phyloP scores from a whole-genome alignment of 495 filamentous ascomycete genomes.

The Articulospora tetracladia region DNA sequence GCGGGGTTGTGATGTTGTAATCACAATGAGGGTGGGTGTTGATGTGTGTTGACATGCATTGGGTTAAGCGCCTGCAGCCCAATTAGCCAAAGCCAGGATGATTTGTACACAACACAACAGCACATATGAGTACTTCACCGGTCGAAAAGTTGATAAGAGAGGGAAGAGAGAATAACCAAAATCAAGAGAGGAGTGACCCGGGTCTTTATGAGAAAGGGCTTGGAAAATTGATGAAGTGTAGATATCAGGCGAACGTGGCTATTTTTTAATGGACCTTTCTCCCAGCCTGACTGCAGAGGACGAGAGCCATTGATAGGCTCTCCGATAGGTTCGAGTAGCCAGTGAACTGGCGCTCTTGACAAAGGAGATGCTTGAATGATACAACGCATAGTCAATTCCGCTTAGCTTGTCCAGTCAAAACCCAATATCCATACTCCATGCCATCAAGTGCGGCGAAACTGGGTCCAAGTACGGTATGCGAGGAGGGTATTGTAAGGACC shows the following conservation, averaged over 20 bases:
- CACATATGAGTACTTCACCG: slow-evolving; percentile 11
- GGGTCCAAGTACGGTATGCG: slow-evolving; percentile 8
- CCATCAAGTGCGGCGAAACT: slow-evolving; percentile 17
- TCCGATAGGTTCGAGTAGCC: slow-evolving; percentile 16
- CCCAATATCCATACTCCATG: slow-evolving; percentile 23
- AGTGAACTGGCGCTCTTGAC: slow-evolving; percentile 27
- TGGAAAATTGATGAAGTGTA: slow-evolving; percentile 22
- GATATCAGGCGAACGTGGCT: slow-evolving; percentile 26
- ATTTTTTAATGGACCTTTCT: slow-evolving; percentile 24
- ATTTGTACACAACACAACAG: slow-evolving; percentile 10
- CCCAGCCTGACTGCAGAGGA: slow-evolving; percentile 25
- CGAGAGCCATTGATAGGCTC: slow-evolving; percentile 25
- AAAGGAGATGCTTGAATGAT: slow-evolving; percentile 27
- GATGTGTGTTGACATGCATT: background rate
- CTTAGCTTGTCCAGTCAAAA: slow-evolving; percentile 29
- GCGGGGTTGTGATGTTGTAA: background rate
- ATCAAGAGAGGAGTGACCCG: slow-evolving; percentile 10
- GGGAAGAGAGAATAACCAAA: slow-evolving; percentile 5
- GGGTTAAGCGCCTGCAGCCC: slow-evolving; percentile 20
- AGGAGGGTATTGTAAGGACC: slow-evolving; percentile 22
- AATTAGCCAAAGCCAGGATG: slow-evolving; percentile 13
- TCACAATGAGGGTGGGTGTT: background rate
- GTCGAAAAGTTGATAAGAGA: slow-evolving; percentile 1
- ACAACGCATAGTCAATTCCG: slow-evolving; percentile 28
- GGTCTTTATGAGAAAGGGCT: slow-evolving; percentile 22